Percentiles rank a stretch among this genome's conserved stretches.
phyloP scores from a whole-genome alignment of 352 stramenopile species.

The Globisporangium polare region DNA sequence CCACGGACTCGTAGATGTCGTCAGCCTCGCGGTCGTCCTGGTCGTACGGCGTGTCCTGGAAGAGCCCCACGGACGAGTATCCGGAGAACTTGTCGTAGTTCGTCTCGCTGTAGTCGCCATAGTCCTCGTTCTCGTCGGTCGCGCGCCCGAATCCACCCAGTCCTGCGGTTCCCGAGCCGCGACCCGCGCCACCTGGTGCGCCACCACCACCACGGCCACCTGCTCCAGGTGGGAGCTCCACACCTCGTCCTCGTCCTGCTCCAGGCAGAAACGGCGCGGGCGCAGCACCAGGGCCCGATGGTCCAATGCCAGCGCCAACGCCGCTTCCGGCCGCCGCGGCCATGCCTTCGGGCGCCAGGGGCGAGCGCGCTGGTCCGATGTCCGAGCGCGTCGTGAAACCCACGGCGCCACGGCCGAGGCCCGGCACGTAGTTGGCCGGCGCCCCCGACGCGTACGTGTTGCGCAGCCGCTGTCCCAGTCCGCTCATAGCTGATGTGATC shows the following conservation, averaged over 20 bases:
- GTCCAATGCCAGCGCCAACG: background rate
- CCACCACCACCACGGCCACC: conserved; percentile 17
- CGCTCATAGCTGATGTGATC: conserved; percentile 44
- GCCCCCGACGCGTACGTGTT: conserved; percentile 87
- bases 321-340: background rate
- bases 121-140: conserved; percentile 85
- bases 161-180: conserved; percentile 74
- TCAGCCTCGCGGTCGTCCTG: conserved; percentile 97
- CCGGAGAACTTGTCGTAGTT: conserved; percentile 92
- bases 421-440: conserved; percentile 95
- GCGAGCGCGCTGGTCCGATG: conserved; percentile 89
- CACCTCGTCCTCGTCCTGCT: conserved; percentile 79
- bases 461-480: conserved; percentile 59
- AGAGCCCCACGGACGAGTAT: conserved; percentile 81
- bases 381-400: conserved; percentile 97
- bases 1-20: conserved; percentile 93
- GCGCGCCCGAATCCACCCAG: conserved; percentile 82
- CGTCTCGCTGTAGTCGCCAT: conserved; percentile 87
- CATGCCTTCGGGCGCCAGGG: conserved; percentile 12
- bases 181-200: conserved; percentile 32
- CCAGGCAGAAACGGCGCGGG: conserved; percentile 83
- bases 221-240: conserved; percentile 11
- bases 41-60: conserved; percentile 93
- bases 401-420: conserved; percentile 92
- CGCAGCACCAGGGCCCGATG: conserved; percentile 24